A percentile compares a stretch with the other conserved stretches of the same genome.
Evolutionary conservation across 2,329 filamentous ascomycete genomes (phyloP).

Genomic region (Ilyonectria mors-panacis): DNA sequence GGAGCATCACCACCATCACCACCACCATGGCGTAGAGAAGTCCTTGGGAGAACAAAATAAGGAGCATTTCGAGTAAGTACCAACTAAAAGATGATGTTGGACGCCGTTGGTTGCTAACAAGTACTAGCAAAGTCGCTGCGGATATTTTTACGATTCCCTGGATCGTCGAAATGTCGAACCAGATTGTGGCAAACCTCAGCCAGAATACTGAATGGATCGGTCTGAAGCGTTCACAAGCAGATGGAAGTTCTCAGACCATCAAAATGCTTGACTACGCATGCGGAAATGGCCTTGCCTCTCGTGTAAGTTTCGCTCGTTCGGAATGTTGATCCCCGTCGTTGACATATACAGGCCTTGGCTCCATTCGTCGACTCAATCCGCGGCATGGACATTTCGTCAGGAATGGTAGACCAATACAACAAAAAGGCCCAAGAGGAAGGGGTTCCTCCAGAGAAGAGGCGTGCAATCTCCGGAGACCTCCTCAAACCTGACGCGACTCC

Average conservation of each 20-base stretch:
- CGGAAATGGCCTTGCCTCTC: conserved; percentile 49
- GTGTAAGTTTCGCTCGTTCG: conserved; percentile 37
- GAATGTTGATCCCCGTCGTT: background rate
- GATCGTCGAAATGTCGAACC: conserved; percentile 44
- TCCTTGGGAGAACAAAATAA: conserved; percentile 46
- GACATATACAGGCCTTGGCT: conserved; percentile 45
- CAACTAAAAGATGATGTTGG: accelerated
- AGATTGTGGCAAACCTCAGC: conserved; percentile 46
- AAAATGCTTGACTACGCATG: conserved; percentile 53
- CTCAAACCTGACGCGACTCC: conserved; percentile 41
- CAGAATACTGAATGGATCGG: conserved; percentile 48
- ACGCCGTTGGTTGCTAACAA: background rate
- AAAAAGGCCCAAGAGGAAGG: conserved; percentile 43
- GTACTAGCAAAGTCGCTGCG: conserved; percentile 35
- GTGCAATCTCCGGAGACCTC: conserved; percentile 51
- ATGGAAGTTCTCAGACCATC: background rate
- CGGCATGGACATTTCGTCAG: conserved; percentile 54
- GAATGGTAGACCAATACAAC: conserved; percentile 53
- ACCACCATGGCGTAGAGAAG: conserved; percentile 32
- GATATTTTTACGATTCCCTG: conserved; percentile 41
- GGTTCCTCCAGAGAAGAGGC: conserved; percentile 44
- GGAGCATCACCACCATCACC: conserved; percentile 43
- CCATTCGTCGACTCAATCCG: conserved; percentile 49
- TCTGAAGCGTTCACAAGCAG: conserved; percentile 19
- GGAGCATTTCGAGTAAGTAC: conserved; percentile 46